phyloP scores from a whole-genome alignment of 2,329 filamentous ascomycete species.

The Thermomyces lanuginosus region DNA sequence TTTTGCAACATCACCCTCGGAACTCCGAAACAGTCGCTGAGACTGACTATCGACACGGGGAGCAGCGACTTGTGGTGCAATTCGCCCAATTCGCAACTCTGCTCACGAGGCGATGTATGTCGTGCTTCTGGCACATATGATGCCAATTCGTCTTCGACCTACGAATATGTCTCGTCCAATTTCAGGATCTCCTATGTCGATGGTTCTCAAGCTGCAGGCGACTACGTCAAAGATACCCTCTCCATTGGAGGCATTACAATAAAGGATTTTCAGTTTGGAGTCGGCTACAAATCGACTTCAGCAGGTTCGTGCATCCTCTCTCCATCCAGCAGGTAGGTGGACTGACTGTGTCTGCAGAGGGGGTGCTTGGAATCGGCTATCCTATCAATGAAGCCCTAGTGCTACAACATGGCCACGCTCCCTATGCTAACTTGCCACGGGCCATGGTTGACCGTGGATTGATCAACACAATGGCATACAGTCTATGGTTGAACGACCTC shows the following conservation, averaged over 20 bases:
- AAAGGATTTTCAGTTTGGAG: slow-evolving; percentile 40
- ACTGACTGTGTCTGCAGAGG: slow-evolving; percentile 32
- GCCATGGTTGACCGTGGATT: slow-evolving; percentile 44
- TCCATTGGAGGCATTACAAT: slow-evolving; percentile 35
- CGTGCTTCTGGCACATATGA: slow-evolving; percentile 35
- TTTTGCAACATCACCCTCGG: slow-evolving; percentile 42
- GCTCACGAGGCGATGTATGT: slow-evolving; percentile 29
- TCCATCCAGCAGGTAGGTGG: not conserved
- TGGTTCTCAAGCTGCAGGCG: slow-evolving; percentile 57
- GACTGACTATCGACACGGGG: slow-evolving; percentile 45
- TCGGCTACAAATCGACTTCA: slow-evolving; percentile 41
- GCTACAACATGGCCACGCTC: slow-evolving; percentile 29
- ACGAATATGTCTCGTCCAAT: slow-evolving; percentile 51
- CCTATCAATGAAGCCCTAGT: slow-evolving; percentile 50
- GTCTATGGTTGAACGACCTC: slow-evolving; percentile 59
- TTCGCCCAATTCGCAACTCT: slow-evolving; percentile 33
- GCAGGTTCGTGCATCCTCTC: slow-evolving; percentile 14
- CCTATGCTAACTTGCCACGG: slow-evolving; percentile 55
- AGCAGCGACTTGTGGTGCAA: slow-evolving; percentile 49
- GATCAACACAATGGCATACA: slow-evolving; percentile 54
- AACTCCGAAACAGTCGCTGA: slow-evolving; percentile 39
- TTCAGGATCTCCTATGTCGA: slow-evolving; percentile 87
- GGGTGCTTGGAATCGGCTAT: slow-evolving; percentile 79
- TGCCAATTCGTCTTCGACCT: slow-evolving; percentile 52
- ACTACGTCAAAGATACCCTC: slow-evolving; percentile 65